Percentiles rank a stretch among this genome's conserved stretches.
Conservation (phyloP, 2,329 filamentous ascomycete species). For the Talaromyces pinophilus region DNA sequence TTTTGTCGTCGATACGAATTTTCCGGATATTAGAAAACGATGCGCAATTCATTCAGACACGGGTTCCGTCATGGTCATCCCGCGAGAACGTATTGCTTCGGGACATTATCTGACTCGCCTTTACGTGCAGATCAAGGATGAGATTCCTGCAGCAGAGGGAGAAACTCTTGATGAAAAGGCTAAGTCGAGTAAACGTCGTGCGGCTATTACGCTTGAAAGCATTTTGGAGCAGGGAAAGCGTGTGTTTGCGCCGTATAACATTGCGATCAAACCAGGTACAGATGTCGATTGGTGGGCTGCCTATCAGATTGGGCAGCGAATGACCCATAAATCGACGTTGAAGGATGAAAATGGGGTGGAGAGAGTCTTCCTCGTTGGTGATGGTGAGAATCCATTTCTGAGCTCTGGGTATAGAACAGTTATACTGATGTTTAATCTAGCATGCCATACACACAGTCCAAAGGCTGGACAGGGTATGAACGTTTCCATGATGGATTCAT, state of each 20-base stretch:
- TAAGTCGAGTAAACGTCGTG: conserved; percentile 49
- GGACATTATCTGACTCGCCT: conserved; percentile 71
- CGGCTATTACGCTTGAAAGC: conserved; percentile 59
- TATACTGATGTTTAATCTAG: conserved; percentile 33
- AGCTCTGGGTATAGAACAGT: too few relatives aligned
- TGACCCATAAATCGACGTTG: conserved; percentile 47
- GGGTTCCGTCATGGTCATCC: conserved; percentile 79
- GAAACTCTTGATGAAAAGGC: conserved; percentile 60
- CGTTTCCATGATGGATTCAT: conserved; percentile 54
- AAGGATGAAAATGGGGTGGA: conserved; percentile 68
- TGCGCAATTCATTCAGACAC: conserved; percentile 73
- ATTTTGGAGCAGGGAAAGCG: conserved; percentile 66
- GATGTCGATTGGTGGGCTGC: conserved; percentile 73
- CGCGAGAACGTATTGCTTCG: conserved; percentile 61
- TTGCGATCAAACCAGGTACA: conserved; percentile 60
- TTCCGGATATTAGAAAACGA: conserved; percentile 78
- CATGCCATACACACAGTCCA: conserved; percentile 77
- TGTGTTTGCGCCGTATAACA: conserved; percentile 66
- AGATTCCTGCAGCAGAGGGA: conserved; percentile 40
- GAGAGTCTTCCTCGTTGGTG: conserved; percentile 72
- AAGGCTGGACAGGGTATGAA: conserved; percentile 50
- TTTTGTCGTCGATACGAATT: conserved; percentile 69
- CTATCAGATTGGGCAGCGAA: conserved; percentile 74
- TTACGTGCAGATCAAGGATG: conserved; percentile 52
- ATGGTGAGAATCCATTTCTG: conserved; percentile 44